A percentile compares a stretch with the other conserved stretches of the same genome.
phyloP scores from a whole-genome alignment of 139 green algal genomes.

The Edaphochlamys debaryana region DNA sequence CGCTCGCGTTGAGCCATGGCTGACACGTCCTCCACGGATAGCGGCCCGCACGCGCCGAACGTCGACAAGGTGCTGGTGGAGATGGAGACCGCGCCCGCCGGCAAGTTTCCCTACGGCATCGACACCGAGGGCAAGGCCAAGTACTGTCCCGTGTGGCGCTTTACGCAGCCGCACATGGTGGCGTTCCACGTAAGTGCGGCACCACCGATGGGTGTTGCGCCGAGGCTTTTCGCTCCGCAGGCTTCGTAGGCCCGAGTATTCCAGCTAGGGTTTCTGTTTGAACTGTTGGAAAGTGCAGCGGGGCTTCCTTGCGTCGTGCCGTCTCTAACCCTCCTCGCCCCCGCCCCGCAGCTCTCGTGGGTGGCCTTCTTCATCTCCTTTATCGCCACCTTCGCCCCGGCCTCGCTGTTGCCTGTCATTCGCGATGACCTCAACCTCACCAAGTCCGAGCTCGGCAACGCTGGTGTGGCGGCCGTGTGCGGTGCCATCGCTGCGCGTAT shows the following conservation, averaged over 20 bases:
- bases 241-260: no score
- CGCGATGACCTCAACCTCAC: constrained; percentile 85
- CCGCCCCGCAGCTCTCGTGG: constrained; percentile 87
- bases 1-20: no score
- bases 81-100: neutral
- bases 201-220: no score
- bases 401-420: constrained; percentile 83
- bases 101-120: neutral
- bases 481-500: constrained; percentile 75
- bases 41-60: no score
- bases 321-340: constrained; percentile 3
- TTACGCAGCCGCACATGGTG: constrained; percentile 37
- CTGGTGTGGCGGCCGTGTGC: constrained; percentile 71
- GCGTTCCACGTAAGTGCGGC: constrained; percentile 52
- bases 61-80: neutral
- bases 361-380: constrained; percentile 92
- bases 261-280: no score
- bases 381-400: constrained; percentile 91
- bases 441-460: constrained; percentile 53
- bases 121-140: constrained; percentile 40
- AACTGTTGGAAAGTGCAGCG: no score
- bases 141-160: neutral
- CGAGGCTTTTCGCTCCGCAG: no score
- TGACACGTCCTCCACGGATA: neutral
- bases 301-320: no score